Conservation (phyloP, 2,329 filamentous ascomycete genomes). For the Pezicula carpinea region DNA sequence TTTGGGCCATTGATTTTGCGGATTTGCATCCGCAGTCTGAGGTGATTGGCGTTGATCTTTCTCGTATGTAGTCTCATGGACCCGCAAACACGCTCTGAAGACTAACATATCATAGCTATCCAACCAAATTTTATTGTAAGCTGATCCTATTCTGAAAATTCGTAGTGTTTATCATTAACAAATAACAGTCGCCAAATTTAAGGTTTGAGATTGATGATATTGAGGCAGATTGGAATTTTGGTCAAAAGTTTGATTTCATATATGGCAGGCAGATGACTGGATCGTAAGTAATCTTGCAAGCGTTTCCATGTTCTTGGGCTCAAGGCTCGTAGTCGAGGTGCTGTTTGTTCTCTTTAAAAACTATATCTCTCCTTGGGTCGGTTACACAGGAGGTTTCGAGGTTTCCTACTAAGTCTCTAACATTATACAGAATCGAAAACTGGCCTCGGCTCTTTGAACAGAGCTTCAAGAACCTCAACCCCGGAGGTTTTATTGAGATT, state of each 20-base stretch:
- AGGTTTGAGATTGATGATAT: constrained; percentile 53
- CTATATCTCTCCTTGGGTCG: no score
- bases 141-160: background rate
- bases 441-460: constrained; percentile 3
- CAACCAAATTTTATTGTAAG: constrained; percentile 29
- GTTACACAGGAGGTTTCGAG: no score
- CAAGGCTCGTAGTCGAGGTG: no score
- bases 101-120: no score
- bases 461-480: constrained; percentile 7
- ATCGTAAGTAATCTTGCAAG: no score
- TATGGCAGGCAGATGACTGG: constrained; percentile 37
- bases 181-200: constrained; percentile 42
- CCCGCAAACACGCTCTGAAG: no score
- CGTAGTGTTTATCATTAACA: background rate
- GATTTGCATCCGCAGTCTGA: constrained; percentile 14
- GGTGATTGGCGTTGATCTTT: constrained; percentile 31
- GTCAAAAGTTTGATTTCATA: constrained; percentile 52
- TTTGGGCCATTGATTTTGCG: constrained; percentile 3
- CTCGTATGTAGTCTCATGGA: constrained; percentile 30
- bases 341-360: no score
- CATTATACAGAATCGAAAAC: background rate
- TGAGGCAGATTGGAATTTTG: constrained; percentile 50
- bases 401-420: no score
- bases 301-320: no score
- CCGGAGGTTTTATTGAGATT: constrained; percentile 26